phyloP scores from a whole-genome alignment of 306 rosid species.

The Crotalaria pallida region DNA sequence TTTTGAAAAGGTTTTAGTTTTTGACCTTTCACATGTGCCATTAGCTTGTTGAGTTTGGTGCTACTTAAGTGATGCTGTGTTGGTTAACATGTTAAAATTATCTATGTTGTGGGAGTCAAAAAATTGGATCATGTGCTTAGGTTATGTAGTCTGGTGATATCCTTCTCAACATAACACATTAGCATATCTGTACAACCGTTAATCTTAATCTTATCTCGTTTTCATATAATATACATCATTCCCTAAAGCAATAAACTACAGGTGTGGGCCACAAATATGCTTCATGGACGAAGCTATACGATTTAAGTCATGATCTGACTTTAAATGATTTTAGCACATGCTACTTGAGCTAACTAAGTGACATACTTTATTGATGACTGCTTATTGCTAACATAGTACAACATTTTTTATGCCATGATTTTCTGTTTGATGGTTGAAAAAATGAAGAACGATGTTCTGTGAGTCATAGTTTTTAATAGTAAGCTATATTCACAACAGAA shows the following conservation, averaged over 20 bases:
- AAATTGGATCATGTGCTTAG: background rate
- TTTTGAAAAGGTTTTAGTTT: too few species aligned
- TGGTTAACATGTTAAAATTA: background rate
- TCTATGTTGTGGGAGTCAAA: background rate
- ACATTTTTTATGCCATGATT: background rate
- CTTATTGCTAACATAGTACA: background rate
- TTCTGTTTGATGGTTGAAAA: background rate
- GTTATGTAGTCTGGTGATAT: background rate
- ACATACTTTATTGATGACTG: background rate
- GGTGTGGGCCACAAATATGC: background rate
- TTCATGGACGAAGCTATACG: background rate
- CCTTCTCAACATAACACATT: background rate
- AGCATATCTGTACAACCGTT: background rate
- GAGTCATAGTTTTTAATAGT: background rate
- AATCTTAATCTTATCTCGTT: background rate
- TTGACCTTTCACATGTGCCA: background rate
- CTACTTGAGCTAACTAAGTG: background rate
- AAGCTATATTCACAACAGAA: background rate
- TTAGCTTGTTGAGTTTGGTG: background rate
- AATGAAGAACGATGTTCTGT: background rate
- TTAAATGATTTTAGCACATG: constrained; percentile 3
- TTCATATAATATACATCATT: background rate
- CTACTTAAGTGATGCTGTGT: background rate
- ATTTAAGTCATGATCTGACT: background rate
- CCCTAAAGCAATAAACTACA: background rate